Conservation (phyloP, 139 green algal genomes). For the Limnomonas spitsbergensis region DNA sequence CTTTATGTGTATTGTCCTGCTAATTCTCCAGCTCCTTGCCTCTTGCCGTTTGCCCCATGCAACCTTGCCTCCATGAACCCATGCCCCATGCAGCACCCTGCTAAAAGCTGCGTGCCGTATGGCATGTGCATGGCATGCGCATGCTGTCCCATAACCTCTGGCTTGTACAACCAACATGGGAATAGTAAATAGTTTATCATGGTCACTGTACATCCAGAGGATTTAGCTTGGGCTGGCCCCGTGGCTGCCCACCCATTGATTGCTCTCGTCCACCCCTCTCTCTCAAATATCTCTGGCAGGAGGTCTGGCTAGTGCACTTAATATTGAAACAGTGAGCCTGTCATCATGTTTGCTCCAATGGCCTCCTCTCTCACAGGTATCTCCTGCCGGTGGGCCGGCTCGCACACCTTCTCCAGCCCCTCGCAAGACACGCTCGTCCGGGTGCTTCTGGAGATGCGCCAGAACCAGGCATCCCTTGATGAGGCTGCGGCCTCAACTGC, state of each 20-base stretch:
- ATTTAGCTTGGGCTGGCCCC: too few species aligned
- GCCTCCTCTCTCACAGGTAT: conserved; percentile 2
- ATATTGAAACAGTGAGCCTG: background rate
- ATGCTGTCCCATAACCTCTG: too few species aligned
- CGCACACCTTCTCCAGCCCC: conserved; percentile 5
- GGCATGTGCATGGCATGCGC: too few species aligned
- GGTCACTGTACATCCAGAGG: too few species aligned
- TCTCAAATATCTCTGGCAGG: conserved; percentile 20
- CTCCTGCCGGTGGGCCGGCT: conserved; percentile 9
- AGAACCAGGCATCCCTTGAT: background rate
- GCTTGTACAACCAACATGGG: too few species aligned
- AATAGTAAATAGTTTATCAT: too few species aligned
- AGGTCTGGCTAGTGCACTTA: background rate
- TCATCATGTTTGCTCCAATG: background rate
- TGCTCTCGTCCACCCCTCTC: background rate
- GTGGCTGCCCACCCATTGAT: conserved; percentile 4
- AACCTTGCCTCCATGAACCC: background rate
- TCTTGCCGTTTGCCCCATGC: background rate
- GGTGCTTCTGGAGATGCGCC: background rate
- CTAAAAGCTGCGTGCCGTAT: too few species aligned
- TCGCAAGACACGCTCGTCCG: background rate
- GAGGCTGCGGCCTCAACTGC: background rate
- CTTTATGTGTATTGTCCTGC: background rate
- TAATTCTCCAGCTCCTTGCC: background rate
- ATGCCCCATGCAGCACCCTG: background rate